Base-by-base conservation (phyloP, 768 basidiomycete genomes). In the Dendrothele bispora region DNA sequence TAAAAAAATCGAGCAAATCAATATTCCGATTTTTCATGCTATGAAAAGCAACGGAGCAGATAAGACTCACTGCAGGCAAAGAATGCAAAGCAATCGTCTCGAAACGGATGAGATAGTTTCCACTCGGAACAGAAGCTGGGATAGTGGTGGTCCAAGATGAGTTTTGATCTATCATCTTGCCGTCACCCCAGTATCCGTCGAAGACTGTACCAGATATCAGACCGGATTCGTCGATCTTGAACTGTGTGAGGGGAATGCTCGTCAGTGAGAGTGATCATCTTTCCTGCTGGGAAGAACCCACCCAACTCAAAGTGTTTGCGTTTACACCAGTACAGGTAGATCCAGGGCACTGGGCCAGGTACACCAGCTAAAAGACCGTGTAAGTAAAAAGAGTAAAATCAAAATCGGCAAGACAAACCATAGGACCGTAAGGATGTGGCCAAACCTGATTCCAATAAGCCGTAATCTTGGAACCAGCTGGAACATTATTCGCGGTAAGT, bases 51-150 rank as follows among this genome's bases (percentile, higher is more conserved):
- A 14, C 15, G 27, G 17, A 22, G 24, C n/a, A n/a, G n/a, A 17
- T 15, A 14, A 34, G 8, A 36, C 67, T 49, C 54, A 77, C 74
- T 40, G 82, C 81, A 36, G 81, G 81, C 41, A 74, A 59, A 8
- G 74, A 75, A 56, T 77, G 74, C 17, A 77, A 61, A n/a, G 73
- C 74, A 40, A 77, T 77, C 11, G 73, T 75, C 52, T 77, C 74
- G 52, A 72, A 74, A n/a, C 73, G 76, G 55, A 83, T 73, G 42
- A 77, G 58, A 53, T 77, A 77, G 45, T 61, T 61, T 10, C 74
- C 73, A 28, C 59, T 70, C 18, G 75, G 74, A 18, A 75, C 72
- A 4, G 71, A 65, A 26, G 53, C 58, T 1, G 74, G 74, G 55
- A 77, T 74, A 1, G 70, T 74, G 1, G 69, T 68, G 5, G 74